phyloP scores from a whole-genome alignment of 2,329 filamentous ascomycete genomes.

The Botrytis tulipae region DNA sequence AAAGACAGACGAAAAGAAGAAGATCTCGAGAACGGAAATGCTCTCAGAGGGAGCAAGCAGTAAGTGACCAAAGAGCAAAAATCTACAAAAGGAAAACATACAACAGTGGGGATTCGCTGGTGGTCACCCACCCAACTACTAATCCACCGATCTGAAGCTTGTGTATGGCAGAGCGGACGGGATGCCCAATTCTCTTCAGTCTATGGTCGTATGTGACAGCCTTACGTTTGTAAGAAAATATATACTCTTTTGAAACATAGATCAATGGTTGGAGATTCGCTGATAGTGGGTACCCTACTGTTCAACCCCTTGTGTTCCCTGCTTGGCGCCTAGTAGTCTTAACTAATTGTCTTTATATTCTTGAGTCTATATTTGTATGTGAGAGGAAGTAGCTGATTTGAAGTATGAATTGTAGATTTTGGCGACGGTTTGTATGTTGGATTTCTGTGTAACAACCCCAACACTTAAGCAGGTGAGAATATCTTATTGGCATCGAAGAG shows the following conservation, averaged over 20 bases:
- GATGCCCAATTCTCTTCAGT: not conserved
- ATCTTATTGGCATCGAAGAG: not conserved
- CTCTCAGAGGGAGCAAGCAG: not conserved
- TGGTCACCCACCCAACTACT: not conserved
- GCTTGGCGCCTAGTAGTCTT: not conserved
- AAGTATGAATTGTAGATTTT: not conserved
- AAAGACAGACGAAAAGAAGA: not conserved
- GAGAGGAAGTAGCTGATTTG: not conserved
- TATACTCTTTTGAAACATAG: not conserved
- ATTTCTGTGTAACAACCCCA: not conserved
- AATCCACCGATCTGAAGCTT: not conserved
- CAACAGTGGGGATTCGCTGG: no score
- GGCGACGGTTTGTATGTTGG: not conserved
- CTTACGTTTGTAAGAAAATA: accelerated
- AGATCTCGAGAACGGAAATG: not conserved
- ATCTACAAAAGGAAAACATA: no score
- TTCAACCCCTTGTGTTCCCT: not conserved
- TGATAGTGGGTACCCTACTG: not conserved
- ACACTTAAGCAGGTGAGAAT: not conserved
- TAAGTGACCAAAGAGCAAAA: not conserved
- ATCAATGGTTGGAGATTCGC: not conserved
- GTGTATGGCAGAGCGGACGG: not conserved
- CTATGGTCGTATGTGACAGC: not conserved
- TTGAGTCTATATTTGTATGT: not conserved
- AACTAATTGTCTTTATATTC: not conserved